Evolutionary conservation across 2,329 filamentous ascomycete species (phyloP).

Genomic region (Aureobasidium vineae): DNA sequence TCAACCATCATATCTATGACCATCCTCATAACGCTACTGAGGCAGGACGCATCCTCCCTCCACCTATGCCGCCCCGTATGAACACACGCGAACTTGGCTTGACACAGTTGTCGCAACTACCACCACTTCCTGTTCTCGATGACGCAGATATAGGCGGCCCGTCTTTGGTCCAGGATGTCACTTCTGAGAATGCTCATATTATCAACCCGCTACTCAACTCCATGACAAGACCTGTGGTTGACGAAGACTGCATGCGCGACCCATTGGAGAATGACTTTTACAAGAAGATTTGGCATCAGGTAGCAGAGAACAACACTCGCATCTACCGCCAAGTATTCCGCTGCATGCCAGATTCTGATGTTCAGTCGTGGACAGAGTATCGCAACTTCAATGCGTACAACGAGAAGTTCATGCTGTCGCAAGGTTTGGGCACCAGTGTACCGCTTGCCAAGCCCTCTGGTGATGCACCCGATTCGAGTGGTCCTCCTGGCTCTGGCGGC

Average conservation of each 20-base stretch:
- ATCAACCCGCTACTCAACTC: slow-evolving; percentile 59
- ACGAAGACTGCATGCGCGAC: slow-evolving; percentile 92
- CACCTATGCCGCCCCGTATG: slow-evolving; percentile 58
- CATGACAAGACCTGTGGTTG: slow-evolving; percentile 69
- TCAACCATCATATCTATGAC: neutral
- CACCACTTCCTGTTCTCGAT: slow-evolving; percentile 66
- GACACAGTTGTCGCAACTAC: slow-evolving; percentile 66
- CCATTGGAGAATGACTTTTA: slow-evolving; percentile 80
- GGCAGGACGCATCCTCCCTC: slow-evolving; percentile 49
- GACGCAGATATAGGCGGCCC: slow-evolving; percentile 83
- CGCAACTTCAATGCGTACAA: slow-evolving; percentile 77
- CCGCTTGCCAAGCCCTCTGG: slow-evolving; percentile 47
- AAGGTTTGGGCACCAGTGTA: slow-evolving; percentile 56
- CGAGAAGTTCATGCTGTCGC: slow-evolving; percentile 68
- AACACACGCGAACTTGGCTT: slow-evolving; percentile 67
- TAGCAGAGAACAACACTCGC: slow-evolving; percentile 93
- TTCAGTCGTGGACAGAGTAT: slow-evolving; percentile 90
- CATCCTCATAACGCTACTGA: slow-evolving; percentile 26
- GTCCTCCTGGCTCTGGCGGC: slow-evolving; percentile 47
- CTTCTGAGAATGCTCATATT: slow-evolving; percentile 48
- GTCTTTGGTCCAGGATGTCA: slow-evolving; percentile 56
- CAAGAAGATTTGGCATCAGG: slow-evolving; percentile 80
- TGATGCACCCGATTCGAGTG: slow-evolving; percentile 50
- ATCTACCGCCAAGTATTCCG: slow-evolving; percentile 91
- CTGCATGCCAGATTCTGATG: slow-evolving; percentile 95